Evolutionary conservation across 805 yeast species (phyloP), one percentile per base, ranked within the genome.

Genomic region (Ogataea nitratoaversa): DNA sequence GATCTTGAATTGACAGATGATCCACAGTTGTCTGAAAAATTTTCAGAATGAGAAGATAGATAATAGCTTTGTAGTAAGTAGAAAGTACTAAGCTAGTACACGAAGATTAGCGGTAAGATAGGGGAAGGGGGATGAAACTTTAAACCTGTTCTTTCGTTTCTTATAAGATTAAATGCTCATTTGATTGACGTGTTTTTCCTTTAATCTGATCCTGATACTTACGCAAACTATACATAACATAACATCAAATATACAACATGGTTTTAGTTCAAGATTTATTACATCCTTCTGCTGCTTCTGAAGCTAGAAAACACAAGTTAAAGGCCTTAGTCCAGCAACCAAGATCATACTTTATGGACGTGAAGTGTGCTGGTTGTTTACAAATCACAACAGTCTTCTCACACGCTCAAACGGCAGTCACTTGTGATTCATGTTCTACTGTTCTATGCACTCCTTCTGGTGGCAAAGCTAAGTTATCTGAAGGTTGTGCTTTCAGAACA

Each of bases 281-380:
- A 70, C 85, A 93, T 95, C 99, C 99, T 74, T 74, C 84, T 71
- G 86, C 95, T 68, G 93, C 91, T 70, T 70, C 96, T 61, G 99
- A 93, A 84, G 90, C 89, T 65, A 82, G 81, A 75, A 82, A 90
- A 75, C 95, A 93, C 87, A 93, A 93, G 78, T 80, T 90, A 68
- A 93, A 91, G 89, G 82, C 85, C 66, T 84, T 93, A 68, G 99
- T 93, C 60, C 96, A 91, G 72, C 70, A 85, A 52, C 99, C 99
- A 74, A 87, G 98, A 84, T 90, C 98, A 48, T 93, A 78, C 83
- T 93, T 93, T 85, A 90, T 93, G 96, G 99, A 93, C 70, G 99
- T 93, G 63, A 93, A 91, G 76, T 93, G 99, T 76, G 97, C 95
- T 74, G 99, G 99, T 65, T 93, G 99, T 79, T 80, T 91, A 71